These are phyloP conservation scores for Dillenia suffruticosa DNA, from an alignment of 164 flowering plant species.

Conservation along the genomic window DNA sequence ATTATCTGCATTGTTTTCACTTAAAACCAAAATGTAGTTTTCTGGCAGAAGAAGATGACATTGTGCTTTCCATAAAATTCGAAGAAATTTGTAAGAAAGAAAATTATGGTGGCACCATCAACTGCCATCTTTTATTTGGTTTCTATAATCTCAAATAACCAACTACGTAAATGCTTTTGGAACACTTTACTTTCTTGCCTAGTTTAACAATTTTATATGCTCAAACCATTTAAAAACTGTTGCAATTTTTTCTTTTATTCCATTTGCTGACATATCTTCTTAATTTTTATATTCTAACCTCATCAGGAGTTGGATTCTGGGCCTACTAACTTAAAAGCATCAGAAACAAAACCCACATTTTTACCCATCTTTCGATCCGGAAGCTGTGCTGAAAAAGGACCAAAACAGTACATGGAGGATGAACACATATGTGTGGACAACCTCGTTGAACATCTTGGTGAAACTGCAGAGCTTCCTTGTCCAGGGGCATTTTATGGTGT, in stretches of 20 bases:
- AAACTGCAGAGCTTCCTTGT: slow-evolving; percentile 40
- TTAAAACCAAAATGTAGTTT: neutral
- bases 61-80: too few species aligned
- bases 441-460: slow-evolving; percentile 55
- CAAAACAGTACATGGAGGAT: slow-evolving; percentile 87
- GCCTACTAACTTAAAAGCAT: slow-evolving; percentile 23
- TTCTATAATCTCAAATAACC: too few species aligned
- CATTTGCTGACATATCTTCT: neutral
- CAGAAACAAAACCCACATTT: slow-evolving; percentile 45
- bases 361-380: slow-evolving; percentile 78
- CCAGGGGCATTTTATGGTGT: slow-evolving; percentile 98
- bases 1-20: neutral
- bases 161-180: too few species aligned
- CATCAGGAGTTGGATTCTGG: slow-evolving; percentile 47
- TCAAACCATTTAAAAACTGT: neutral
- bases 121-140: too few species aligned
- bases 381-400: slow-evolving; percentile 86
- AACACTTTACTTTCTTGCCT: too few species aligned
- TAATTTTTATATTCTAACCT: slow-evolving; percentile 9
- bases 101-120: too few species aligned
- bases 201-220: too few species aligned
- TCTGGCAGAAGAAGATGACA: too few species aligned
- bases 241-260: neutral
- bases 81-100: too few species aligned
- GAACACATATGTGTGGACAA: slow-evolving; percentile 79